Evolutionary conservation across 805 yeast species (phyloP).

Genomic region (Wickerhamomyces xylosicus): DNA sequence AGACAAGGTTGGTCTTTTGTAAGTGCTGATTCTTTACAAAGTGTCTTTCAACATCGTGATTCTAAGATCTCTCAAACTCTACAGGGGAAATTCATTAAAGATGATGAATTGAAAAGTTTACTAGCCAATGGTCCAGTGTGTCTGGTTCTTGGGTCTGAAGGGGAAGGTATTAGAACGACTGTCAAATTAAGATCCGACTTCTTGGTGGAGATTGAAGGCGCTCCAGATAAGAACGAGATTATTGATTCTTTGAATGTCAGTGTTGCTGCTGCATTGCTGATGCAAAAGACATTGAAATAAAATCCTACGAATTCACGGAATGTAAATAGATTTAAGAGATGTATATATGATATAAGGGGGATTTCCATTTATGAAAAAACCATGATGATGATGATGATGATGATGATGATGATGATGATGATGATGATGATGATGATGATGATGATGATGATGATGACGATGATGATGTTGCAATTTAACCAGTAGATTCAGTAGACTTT

Average conservation of each 20-base stretch:
- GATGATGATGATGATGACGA: too few relatives aligned
- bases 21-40: slow-evolving; percentile 37
- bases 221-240: slow-evolving; percentile 20
- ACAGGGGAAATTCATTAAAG: slow-evolving; percentile 25
- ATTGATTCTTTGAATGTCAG: slow-evolving; percentile 85
- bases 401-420: too few relatives aligned
- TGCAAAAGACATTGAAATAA: slow-evolving; percentile 21
- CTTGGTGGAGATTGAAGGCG: slow-evolving; percentile 24
- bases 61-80: slow-evolving; percentile 18
- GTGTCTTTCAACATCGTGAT: slow-evolving; percentile 21
- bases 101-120: slow-evolving; percentile 33
- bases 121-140: slow-evolving; percentile 46
- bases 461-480: too few relatives aligned
- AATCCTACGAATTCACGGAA: too few relatives aligned
- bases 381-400: too few relatives aligned
- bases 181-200: slow-evolving; percentile 48
- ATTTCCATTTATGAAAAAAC: too few relatives aligned
- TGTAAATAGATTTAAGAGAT: too few relatives aligned
- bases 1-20: slow-evolving; percentile 61
- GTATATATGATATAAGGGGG: too few relatives aligned
- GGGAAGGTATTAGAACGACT: slow-evolving; percentile 66
- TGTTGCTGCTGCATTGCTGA: slow-evolving; percentile 72
- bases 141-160: slow-evolving; percentile 79
- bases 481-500: too few relatives aligned
- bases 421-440: too few relatives aligned